Conservation (phyloP, 805 yeast genomes). For the Saturnispora galanensis region DNA sequence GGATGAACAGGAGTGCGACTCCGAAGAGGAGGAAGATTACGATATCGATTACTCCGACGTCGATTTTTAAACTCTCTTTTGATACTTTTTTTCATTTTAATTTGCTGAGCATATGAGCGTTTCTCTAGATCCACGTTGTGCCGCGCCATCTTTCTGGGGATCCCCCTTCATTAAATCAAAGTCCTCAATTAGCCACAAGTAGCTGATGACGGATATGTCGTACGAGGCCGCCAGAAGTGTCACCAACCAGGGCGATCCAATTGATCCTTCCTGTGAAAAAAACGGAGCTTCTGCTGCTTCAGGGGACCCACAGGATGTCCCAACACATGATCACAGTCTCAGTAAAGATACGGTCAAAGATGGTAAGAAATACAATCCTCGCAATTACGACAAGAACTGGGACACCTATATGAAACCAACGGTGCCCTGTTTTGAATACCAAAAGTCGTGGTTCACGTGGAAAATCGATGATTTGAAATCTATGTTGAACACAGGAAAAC, state of each 20-base stretch:
- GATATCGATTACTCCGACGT: constrained; percentile 23
- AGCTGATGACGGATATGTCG: no score
- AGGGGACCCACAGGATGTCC: not conserved
- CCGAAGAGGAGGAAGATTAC: constrained; percentile 5
- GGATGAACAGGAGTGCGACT: constrained; percentile 9
- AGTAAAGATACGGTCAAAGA: constrained; percentile 7
- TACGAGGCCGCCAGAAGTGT: no score
- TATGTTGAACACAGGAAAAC: constrained; percentile 26
- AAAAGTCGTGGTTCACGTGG: constrained; percentile 31
- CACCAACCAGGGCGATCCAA: no score
- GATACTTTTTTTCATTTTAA: not conserved
- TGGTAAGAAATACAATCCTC: not conserved
- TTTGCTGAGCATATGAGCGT: constrained; percentile 6
- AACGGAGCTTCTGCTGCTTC: not conserved
- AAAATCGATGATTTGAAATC: constrained; percentile 26
- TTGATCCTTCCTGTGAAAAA: not conserved
- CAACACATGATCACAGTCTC: no score
- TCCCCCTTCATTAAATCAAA: no score
- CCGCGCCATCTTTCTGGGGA: not conserved
- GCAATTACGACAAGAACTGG: constrained; percentile 14
- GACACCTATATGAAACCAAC: constrained; percentile 17
- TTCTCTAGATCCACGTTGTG: not conserved
- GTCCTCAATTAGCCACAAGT: no score
- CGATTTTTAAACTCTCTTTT: constrained; percentile 15
- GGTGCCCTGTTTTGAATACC: constrained; percentile 26